Conservation (phyloP, 129 eudicot genomes). For the Gnaphalium uliginosum region DNA sequence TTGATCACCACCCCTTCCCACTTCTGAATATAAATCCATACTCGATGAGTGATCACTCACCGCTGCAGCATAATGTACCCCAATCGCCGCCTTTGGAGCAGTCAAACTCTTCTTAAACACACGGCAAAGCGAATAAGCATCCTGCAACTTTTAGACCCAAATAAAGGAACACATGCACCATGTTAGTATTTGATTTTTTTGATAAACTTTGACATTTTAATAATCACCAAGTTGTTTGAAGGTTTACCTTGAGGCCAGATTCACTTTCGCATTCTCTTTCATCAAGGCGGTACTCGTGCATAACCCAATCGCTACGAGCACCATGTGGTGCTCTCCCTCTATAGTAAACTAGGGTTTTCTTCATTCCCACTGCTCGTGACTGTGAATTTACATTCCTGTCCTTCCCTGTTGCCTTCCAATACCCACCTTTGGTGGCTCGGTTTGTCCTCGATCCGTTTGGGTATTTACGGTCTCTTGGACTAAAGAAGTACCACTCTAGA, state of each 20-base stretch:
- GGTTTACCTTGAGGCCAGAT: constrained; percentile 75
- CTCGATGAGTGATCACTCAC: constrained; percentile 69
- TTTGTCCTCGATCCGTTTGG: constrained; percentile 96
- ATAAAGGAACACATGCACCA: constrained; percentile 3
- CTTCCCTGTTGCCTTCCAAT: constrained; percentile 98
- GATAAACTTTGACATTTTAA: neutral
- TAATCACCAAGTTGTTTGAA: neutral
- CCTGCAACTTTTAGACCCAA: constrained; percentile 49
- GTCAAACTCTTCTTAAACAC: constrained; percentile 87
- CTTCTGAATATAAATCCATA: constrained; percentile 64
- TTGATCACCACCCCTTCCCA: constrained; percentile 69
- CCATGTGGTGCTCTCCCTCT: constrained; percentile 99
- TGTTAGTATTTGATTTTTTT: neutral
- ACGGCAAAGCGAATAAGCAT: constrained; percentile 93
- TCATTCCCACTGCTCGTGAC: constrained; percentile 80
- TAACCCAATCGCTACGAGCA: constrained; percentile 89
- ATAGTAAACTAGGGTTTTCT: constrained; percentile 96
- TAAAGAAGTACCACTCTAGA: constrained; percentile 94
- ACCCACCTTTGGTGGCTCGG: constrained; percentile 92
- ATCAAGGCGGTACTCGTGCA: constrained; percentile 95
- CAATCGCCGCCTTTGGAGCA: constrained; percentile 53
- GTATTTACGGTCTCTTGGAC: constrained; percentile 94
- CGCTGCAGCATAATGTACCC: constrained; percentile 42
- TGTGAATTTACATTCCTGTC: constrained; percentile 86
- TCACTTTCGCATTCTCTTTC: constrained; percentile 79